Evolutionary conservation across 1,284 basidiomycete species (phyloP).

Genomic region (Porogramme epimiltina): DNA sequence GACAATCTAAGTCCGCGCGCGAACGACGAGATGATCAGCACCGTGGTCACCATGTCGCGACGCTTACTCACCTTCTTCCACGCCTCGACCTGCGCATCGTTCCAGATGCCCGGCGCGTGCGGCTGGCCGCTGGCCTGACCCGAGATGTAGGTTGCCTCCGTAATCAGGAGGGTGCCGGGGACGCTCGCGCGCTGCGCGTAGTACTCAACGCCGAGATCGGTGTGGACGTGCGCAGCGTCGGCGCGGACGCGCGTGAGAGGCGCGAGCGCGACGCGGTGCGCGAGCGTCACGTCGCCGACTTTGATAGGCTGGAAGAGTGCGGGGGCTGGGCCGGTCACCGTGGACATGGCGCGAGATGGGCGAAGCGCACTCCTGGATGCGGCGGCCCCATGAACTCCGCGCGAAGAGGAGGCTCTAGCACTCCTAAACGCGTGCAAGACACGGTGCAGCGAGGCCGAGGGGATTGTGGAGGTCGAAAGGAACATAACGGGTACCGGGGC

Average conservation of each 20-base stretch:
- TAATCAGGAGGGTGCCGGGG: conserved; percentile 50
- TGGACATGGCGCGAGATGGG: not conserved
- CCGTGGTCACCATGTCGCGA: not conserved
- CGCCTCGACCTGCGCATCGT: conserved; percentile 41
- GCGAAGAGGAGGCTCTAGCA: too few species aligned
- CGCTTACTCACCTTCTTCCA: conserved; percentile 44
- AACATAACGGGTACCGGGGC: too few species aligned
- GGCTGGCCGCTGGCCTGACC: conserved; percentile 37
- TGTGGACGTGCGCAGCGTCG: conserved; percentile 27
- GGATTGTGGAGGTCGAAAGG: too few species aligned
- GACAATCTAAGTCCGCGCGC: not conserved
- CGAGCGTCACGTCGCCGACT: conserved; percentile 42
- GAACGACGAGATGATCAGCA: not conserved
- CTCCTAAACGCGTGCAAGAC: too few species aligned
- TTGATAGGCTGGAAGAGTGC: conserved; percentile 47
- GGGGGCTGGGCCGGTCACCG: not conserved
- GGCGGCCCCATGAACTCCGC: too few species aligned
- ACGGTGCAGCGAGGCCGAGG: too few species aligned
- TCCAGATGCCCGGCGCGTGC: conserved; percentile 46
- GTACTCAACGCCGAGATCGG: conserved; percentile 41
- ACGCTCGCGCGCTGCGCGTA: conserved; percentile 47
- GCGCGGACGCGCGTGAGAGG: conserved; percentile 47
- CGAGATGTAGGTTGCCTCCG: conserved; percentile 50
- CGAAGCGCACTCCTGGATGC: too few species aligned
- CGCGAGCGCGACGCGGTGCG: conserved; percentile 49